A percentile compares a stretch with the other conserved stretches of the same genome.
Conservation (phyloP, 2,329 filamentous ascomycete genomes). For the Pyrenophora teres region DNA sequence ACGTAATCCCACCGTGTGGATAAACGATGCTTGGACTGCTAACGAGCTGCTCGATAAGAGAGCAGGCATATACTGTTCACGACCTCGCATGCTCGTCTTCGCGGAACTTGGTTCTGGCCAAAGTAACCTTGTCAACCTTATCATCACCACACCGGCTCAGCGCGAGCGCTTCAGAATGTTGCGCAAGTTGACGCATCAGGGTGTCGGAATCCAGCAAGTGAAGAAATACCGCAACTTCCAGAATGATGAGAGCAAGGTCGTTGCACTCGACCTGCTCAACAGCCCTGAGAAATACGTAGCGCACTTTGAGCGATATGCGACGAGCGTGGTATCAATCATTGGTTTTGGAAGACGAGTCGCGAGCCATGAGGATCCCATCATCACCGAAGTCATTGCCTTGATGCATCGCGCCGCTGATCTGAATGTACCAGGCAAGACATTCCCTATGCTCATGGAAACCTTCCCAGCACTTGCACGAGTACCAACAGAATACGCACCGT, state of each 20-base stretch:
- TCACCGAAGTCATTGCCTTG: slow-evolving; percentile 63
- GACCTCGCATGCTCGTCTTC: slow-evolving; percentile 55
- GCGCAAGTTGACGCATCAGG: slow-evolving; percentile 43
- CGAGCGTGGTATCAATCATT: slow-evolving; percentile 61
- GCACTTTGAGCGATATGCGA: slow-evolving; percentile 60
- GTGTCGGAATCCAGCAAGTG: slow-evolving; percentile 56
- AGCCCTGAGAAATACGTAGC: slow-evolving; percentile 56
- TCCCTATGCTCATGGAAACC: slow-evolving; percentile 64
- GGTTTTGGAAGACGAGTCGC: slow-evolving; percentile 61
- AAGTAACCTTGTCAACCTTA: slow-evolving; percentile 45
- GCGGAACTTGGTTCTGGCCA: slow-evolving; percentile 46
- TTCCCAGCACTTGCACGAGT: slow-evolving; percentile 60
- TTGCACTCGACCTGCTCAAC: slow-evolving; percentile 55
- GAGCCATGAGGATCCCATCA: slow-evolving; percentile 59
- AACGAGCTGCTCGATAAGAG: slow-evolving; percentile 60
- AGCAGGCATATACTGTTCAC: slow-evolving; percentile 58
- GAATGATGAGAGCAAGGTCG: slow-evolving; percentile 62
- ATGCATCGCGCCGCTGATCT: slow-evolving; percentile 64
- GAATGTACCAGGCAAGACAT: slow-evolving; percentile 55
- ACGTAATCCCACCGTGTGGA: slow-evolving; percentile 47
- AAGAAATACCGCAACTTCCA: slow-evolving; percentile 61
- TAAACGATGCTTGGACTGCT: slow-evolving; percentile 55
- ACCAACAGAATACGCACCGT: slow-evolving; percentile 54
- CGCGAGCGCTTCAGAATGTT: slow-evolving; percentile 40
- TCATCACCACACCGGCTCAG: slow-evolving; percentile 35